Evolutionary conservation across 768 basidiomycete genomes (phyloP), one percentile per base, ranked within the genome.

Genomic region (Agrocybe praecox): DNA sequence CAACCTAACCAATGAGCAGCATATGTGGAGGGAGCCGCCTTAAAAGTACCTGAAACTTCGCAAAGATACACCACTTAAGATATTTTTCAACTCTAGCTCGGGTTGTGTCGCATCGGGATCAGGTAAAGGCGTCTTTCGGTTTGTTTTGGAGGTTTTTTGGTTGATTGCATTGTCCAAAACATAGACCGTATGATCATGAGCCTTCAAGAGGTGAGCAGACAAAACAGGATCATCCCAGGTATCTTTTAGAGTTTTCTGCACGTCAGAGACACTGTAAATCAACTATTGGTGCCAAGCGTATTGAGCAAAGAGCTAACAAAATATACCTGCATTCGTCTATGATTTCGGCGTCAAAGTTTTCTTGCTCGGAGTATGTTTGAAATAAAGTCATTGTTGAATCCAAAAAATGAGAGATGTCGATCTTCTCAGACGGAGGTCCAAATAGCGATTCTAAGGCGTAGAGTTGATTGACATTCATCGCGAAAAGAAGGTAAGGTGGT

Each of bases 161-260:
- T 67, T 70, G 10, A 67, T 62, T 52, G 56, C 49, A 12, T 40
- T 40, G 42, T 69, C 67, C 4, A 80, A 62, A 26, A 68, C 61
- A 2, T 62, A 57, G 1, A 88, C 68, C 17, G 74, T 70, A 14
- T 74, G 69, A 23, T 87, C 80, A 62, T 89, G 86, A 18, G 74
- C 75, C 58, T 74, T 80, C 51, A 74, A 69, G 47, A 90, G 74
- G 65, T 88, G 75, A 3, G 80, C 82, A 59, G 83, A 85, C 42
- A 88, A 72, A 17, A 67, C 72, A 3, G 88, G 86, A 61, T 85
- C 76, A 40, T 77, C 67, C 76, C 88, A 83, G 18, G 79, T 72
- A 17, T 77, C 70, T 44, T 76, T 70, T 7, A 88, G 62, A 1
- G 73, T 57, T 19, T 73, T 53, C 46, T 74, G 75, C 19, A 90